Evolutionary conservation across 2,329 filamentous ascomycete species (phyloP), one percentile per base, ranked within the genome.

Genomic region (Fusarium torulosum): DNA sequence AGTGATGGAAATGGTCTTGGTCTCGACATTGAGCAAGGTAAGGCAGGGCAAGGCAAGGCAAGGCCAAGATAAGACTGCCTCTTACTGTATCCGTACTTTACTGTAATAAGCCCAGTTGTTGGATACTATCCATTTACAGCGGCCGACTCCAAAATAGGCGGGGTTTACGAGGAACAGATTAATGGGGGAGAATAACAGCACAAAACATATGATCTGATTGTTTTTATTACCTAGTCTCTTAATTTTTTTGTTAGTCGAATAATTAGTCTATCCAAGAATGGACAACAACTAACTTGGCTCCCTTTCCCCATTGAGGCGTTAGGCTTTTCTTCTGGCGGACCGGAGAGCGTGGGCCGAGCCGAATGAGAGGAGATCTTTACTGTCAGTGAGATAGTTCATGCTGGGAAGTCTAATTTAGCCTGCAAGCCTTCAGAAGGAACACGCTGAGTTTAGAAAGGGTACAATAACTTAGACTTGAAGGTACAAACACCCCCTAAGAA

Each of bases 171-270:
- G 19, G 27, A 11, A 29, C 27, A 13, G 27, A 13, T 29, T 10
- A 13, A 9, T 29, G 10, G 25, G 10, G 27, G 27, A 29, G 27
- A 13, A 29, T 13, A 29, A n/a, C n/a, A 33, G 41, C 7, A 29
- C 25, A 20, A 6, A 23, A 21, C n/a, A 41, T 27, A 54, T 43
- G 42, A 43, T 55, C n/a, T 54, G 59, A 54, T 53, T 15, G 35
- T 5, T 21, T 9, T 29, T 3, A 10, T 13, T 50, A n/a, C 19
- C 29, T 11, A 19, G 14, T 17, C n/a, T 25, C 8, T 37, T n/a
- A 8, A 8, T 3, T 37, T 37, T 37, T 37, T 19, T 37, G 17
- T n/a, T 37, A 37, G 35, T 19, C 35, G n/a, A 37, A 37, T 45
- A 13, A 23, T 17, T 15, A 29, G 7, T 7, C 49, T 25, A 25